Evolutionary conservation across 2,329 filamentous ascomycete species (phyloP), one percentile per base, ranked within the genome.

Genomic region (Cladophialophora psammophila): DNA sequence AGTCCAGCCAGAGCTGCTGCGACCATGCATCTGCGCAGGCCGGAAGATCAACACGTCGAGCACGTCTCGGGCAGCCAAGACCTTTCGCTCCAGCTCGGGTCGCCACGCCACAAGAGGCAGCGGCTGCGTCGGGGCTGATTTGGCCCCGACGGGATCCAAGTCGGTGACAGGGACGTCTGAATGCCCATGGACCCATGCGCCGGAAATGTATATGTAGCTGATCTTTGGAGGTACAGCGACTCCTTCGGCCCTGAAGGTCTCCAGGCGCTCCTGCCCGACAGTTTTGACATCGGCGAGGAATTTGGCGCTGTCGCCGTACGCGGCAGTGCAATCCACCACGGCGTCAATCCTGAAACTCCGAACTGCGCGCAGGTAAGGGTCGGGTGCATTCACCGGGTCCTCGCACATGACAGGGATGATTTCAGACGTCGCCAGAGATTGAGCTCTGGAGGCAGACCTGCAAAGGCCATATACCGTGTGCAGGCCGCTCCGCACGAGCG

Each of bases 31-130:
- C 32, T 55, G 26, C 15, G 52, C 52, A 13, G 52, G 52, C 13
- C 52, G 52, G 32, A 55, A 55, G 6, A 55, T 55, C 26, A 55
- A 15, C 32, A 55, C 52, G 52, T 55, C 52, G 18, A 55, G 52
- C 15, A 55, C 32, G 32, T 55, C 52, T 26, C 52, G 7, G 20
- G 52, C 20, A 26, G 52, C 52, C 20, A 55, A 7, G 32, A 35
- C 52, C 32, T 31, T 7, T 13, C 52, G 52, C 52, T 55, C 52
- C 20, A 55, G 52, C 52, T 55, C 52, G 15, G 52, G 52, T 8
- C 52, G 52, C 52, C 52, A 55, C 32, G 20, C 52, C 52, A 55
- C 52, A n/a, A 55, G 20, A 55, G 1, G 20, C 7, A 55, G 32
- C 7, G 52, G 26, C 32, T 10, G 20, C 7, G 54, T 40, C 5